Base-by-base conservation (phyloP, 495 filamentous ascomycete genomes). In the Thozetella sp. region DNA sequence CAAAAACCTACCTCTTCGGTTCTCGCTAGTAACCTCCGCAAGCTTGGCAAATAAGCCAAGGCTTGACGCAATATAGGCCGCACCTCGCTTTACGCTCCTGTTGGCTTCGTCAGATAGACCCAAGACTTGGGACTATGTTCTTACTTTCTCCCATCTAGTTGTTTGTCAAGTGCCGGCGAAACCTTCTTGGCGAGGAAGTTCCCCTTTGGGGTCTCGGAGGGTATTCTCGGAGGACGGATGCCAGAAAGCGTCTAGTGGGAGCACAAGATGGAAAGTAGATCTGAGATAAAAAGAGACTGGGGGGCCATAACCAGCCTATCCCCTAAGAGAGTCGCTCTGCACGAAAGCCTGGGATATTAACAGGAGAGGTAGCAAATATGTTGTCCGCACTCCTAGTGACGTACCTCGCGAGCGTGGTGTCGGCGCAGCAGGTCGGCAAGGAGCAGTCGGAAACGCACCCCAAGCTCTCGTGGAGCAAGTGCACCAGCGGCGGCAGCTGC, bases 401-500 rank as follows among this genome's bases (percentile, higher is more conserved):
- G 43, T 69, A 69, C 30, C 63, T 80, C 34, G 73, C 73, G 53
- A 58, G 72, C 62, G 69, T 72, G 17, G 67, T 57, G 26, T 37
- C 57, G 53, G 75, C 70, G 62, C 87, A 90, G 70, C 76, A 83
- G 65, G 78, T 82, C 63, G 86, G 86, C 67, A 86, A 70, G 20
- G 48, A 76, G 64, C 71, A 72, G 22, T 59, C 74, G 17, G 88
- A 90, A 69, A 81, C 75, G 12, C 86, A 89, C 60, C 86, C 86
- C 53, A 75, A 79, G 63, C 62, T 89, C 59, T 77, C 70, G 65
- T 88, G 83, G 84, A 77, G 82, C 68, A 80, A 78, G 54, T 89
- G 85, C 68, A 75, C 76, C 25, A 68, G 73, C 55, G 63, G 66
- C 23, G 85, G 81, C 46, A 81, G 69, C 61, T 88, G 85, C 75